phyloP scores from a whole-genome alignment of 495 filamentous ascomycete genomes.

The Penicillium cinerascens region DNA sequence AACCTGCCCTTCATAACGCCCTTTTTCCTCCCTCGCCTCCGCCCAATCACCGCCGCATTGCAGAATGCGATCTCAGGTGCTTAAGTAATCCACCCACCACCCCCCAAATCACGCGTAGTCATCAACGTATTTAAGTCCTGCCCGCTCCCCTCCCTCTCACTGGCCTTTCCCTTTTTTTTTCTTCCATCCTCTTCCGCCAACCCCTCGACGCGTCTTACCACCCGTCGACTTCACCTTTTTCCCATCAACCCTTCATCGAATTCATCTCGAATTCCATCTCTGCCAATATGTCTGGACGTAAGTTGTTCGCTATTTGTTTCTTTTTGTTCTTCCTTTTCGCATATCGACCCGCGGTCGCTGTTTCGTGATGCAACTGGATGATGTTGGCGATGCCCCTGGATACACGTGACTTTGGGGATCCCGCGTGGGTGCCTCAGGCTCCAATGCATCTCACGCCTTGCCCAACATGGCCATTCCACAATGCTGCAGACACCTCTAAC shows the following conservation, averaged over 20 bases:
- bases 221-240: conserved; percentile 10
- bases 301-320: conserved; percentile 45
- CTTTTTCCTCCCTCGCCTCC: conserved; percentile 33
- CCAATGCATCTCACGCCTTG: conserved; percentile 3
- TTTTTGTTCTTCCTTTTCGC: conserved; percentile 13
- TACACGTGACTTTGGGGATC: conserved; percentile 10
- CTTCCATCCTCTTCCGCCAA: conserved; percentile 13
- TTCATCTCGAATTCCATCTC: conserved; percentile 15
- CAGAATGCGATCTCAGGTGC: conserved; percentile 25
- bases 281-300: conserved; percentile 92
- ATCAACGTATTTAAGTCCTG: conserved; percentile 24
- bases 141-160: conserved; percentile 16
- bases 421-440: conserved; percentile 8
- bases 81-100: conserved; percentile 22
- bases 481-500: not conserved
- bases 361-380: conserved; percentile 7
- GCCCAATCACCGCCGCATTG: conserved; percentile 42
- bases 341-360: conserved; percentile 13
- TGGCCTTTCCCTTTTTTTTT: conserved; percentile 6
- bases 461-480: conserved; percentile 3
- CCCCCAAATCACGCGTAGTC: conserved; percentile 27
- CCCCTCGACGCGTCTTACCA: conserved; percentile 26
- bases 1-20: conserved; percentile 45
- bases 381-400: conserved; percentile 23
- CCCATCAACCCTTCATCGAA: conserved; percentile 28